Conservation (phyloP, 306 rosid species). For the Dalbergia cochinchinensis region DNA sequence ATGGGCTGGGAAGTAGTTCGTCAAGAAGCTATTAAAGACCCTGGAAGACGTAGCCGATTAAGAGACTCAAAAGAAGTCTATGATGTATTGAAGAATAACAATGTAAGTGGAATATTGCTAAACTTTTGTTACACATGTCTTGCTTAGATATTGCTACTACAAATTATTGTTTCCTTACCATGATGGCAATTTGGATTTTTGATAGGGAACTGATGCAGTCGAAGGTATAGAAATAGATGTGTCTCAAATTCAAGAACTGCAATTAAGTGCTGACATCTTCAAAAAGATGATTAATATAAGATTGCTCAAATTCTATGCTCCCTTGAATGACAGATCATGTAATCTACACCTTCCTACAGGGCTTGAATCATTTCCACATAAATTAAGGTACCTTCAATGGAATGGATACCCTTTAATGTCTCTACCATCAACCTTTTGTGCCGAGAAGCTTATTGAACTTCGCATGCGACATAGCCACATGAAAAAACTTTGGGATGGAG, state of each 20-base stretch:
- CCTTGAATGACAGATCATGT: neutral
- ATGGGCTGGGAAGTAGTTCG: slow-evolving; percentile 33
- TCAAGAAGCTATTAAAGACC: slow-evolving; percentile 15
- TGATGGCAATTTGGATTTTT: slow-evolving; percentile 4
- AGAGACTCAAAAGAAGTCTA: slow-evolving; percentile 19
- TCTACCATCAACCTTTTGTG: slow-evolving; percentile 5
- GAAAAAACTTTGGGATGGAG: slow-evolving; percentile 34
- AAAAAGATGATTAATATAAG: slow-evolving; percentile 33
- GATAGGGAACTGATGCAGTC: slow-evolving; percentile 20
- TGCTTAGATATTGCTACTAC: neutral
- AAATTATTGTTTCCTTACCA: slow-evolving; percentile 9
- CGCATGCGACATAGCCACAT: neutral
- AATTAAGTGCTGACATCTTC: slow-evolving; percentile 8
- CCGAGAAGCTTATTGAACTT: slow-evolving; percentile 7
- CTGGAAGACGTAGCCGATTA: slow-evolving; percentile 17
- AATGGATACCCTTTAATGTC: neutral
- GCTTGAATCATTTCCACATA: neutral
- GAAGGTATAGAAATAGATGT: slow-evolving; percentile 1
- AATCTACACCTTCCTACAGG: neutral
- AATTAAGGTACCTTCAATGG: slow-evolving; percentile 25
- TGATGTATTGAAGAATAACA: slow-evolving; percentile 14
- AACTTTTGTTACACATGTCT: neutral
- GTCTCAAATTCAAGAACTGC: neutral
- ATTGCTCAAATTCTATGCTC: slow-evolving; percentile 18
- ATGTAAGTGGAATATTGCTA: neutral